These are phyloP conservation scores for Monosporascus cannonballus DNA, from an alignment of 2,329 filamentous ascomycete genomes.

Conservation along the genomic window DNA sequence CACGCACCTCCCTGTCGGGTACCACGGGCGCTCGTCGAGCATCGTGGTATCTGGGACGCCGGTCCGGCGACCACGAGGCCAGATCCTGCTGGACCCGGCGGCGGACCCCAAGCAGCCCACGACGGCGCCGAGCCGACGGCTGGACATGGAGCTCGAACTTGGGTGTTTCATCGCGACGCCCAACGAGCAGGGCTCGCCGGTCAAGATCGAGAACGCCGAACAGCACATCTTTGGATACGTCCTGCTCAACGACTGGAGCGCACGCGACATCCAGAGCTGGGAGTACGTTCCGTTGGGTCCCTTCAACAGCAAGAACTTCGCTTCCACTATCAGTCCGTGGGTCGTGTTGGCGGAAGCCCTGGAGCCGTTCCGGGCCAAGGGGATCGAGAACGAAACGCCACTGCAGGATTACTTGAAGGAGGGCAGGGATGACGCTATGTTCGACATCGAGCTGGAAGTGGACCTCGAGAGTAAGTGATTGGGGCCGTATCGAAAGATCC, in stretches of 20 bases:
- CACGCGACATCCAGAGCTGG: constrained; percentile 76
- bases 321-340: constrained; percentile 72
- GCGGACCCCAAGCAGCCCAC: constrained; percentile 56
- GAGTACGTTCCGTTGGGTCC: constrained; percentile 79
- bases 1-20: constrained; percentile 72
- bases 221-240: constrained; percentile 74
- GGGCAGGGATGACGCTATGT: constrained; percentile 50
- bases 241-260: constrained; percentile 83
- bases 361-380: constrained; percentile 43
- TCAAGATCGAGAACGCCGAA: constrained; percentile 59
- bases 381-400: constrained; percentile 26
- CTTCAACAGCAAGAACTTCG: constrained; percentile 82
- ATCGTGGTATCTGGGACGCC: constrained; percentile 69
- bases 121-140: constrained; percentile 56
- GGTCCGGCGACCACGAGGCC: constrained; percentile 67
- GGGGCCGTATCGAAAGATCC: too few relatives aligned
- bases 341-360: constrained; percentile 71
- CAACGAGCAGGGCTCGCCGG: constrained; percentile 58
- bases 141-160: constrained; percentile 78
- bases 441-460: constrained; percentile 64
- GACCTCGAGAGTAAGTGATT: constrained; percentile 48
- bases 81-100: constrained; percentile 61
- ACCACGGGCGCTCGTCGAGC: constrained; percentile 72
- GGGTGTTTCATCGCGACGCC: constrained; percentile 65
- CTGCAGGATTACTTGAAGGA: constrained; percentile 50